phyloP scores from a whole-genome alignment of 1,139 yeast genomes.

The Taphrina wiesneri region DNA sequence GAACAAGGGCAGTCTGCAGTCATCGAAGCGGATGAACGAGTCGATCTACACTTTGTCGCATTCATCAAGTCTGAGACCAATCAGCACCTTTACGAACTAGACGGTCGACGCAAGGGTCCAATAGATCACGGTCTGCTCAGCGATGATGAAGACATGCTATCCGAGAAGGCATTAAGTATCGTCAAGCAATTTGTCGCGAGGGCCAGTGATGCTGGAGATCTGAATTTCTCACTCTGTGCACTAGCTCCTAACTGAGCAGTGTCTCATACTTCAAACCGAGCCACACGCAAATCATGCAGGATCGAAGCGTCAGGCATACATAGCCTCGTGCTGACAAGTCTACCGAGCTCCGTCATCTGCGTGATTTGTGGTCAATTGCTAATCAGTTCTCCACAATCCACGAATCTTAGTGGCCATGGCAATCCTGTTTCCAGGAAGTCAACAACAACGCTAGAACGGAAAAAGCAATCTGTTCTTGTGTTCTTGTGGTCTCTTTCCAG shows the following conservation, averaged over 20 bases:
- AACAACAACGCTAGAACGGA: too few relatives aligned
- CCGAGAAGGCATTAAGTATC: conserved; percentile 54
- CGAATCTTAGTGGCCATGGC: too few relatives aligned
- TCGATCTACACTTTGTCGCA: conserved; percentile 76
- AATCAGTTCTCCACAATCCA: too few relatives aligned
- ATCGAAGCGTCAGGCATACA: too few relatives aligned
- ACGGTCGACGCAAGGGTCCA: conserved; percentile 84
- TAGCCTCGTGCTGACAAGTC: too few relatives aligned
- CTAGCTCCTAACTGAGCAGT: conserved; percentile 39
- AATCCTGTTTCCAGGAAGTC: too few relatives aligned
- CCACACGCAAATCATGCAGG: too few relatives aligned
- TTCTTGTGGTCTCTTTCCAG: too few relatives aligned
- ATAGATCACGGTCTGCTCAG: conserved; percentile 58
- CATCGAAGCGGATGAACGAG: conserved; percentile 65
- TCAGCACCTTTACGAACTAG: conserved; percentile 69
- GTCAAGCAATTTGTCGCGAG: conserved; percentile 65
- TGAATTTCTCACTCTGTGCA: conserved; percentile 48
- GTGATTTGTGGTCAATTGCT: too few relatives aligned
- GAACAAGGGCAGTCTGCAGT: conserved; percentile 75
- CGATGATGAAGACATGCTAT: conserved; percentile 56
- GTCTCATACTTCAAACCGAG: neutral
- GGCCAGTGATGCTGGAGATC: conserved; percentile 41
- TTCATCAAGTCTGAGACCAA: conserved; percentile 56
- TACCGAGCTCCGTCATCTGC: too few relatives aligned
- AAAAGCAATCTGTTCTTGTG: too few relatives aligned